Conservation (phyloP, 306 rosid genomes). For the Castanea crenata region DNA sequence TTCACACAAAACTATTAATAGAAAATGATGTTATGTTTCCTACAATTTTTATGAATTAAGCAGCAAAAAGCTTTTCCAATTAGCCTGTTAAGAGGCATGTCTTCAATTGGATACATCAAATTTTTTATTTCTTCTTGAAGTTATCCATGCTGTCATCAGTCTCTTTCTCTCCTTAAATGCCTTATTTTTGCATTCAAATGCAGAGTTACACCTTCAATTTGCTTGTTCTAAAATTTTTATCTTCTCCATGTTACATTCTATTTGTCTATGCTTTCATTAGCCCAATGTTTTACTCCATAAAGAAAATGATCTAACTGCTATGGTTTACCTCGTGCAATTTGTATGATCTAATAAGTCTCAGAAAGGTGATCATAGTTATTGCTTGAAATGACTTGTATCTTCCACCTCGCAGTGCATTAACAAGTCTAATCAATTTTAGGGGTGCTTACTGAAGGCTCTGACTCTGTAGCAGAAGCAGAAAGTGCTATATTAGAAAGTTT, state of each 20-base stretch:
- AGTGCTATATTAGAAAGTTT: constrained; percentile 73
- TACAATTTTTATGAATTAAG: not conserved
- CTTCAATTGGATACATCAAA: not conserved
- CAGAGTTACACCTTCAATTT: not conserved
- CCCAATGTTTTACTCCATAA: not conserved
- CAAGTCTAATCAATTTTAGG: constrained; percentile 60
- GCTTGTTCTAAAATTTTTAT: not conserved
- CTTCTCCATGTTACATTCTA: not conserved
- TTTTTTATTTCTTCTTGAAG: not conserved
- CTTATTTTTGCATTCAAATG: not conserved
- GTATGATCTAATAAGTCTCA: not conserved
- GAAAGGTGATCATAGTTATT: not conserved
- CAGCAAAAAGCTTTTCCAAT: not conserved
- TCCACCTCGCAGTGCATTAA: constrained; percentile 37
- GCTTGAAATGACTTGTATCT: constrained; percentile 28
- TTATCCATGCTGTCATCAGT: not conserved
- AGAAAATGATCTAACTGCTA: constrained; percentile 2
- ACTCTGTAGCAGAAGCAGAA: constrained; percentile 79
- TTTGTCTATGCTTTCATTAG: not conserved
- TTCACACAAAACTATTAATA: not conserved
- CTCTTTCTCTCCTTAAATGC: not conserved
- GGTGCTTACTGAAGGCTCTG: constrained; percentile 69
- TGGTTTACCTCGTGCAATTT: not conserved
- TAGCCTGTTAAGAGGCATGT: not conserved
- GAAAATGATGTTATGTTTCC: not conserved